Base-by-base conservation (phyloP, 2,329 filamentous ascomycete genomes). In the Cryphonectria radicalis region DNA sequence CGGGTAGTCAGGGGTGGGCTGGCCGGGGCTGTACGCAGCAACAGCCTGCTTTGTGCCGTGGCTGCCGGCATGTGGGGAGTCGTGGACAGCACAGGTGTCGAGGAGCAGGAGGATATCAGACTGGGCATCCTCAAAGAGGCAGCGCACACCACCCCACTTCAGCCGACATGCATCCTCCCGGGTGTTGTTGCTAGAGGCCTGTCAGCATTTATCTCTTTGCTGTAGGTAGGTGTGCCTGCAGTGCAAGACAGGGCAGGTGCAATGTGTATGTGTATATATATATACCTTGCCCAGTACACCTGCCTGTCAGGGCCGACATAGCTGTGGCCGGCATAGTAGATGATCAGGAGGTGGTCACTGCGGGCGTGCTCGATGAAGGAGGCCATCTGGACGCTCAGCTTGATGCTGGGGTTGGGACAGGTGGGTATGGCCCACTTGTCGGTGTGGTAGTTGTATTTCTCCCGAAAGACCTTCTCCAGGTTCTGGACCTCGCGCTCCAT, bases 261-360 rank as follows among this genome's bases (percentile, higher is more conserved):
- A 13, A 32, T 43, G 14, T 40, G 10, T 46, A 19, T 42, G 7
- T 42, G 14, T 40, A 40, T 46, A 19, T 42, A 19, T 42, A 19
- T 50, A 25, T 84, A 91, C 89, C 88, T 88, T 70, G 89, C 88
- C 89, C 89, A 91, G 78, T 90, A 91, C 37, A 91, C 81, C 78
- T 91, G 88, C 75, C 86, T 86, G 77, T 91, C 88, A 14, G 83
- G 75, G n/a, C 86, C 85, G 55, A 87, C 81, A 75, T 86, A 90
- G 74, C 88, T 88, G 76, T 90, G 83, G 42, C 89, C 89, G 74
- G 87, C 87, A 77, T 91, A 91, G 78, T 91, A 90, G 73, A 91
- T 84, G 73, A 91, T 88, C 73, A 91, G 80, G 32, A 91, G 83
- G 75, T 91, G 88, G 74, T 90, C 87, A 43, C 86, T 83, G 53